phyloP scores from a whole-genome alignment of 1,284 basidiomycete genomes.

The Ceraceosorus guamensis region DNA sequence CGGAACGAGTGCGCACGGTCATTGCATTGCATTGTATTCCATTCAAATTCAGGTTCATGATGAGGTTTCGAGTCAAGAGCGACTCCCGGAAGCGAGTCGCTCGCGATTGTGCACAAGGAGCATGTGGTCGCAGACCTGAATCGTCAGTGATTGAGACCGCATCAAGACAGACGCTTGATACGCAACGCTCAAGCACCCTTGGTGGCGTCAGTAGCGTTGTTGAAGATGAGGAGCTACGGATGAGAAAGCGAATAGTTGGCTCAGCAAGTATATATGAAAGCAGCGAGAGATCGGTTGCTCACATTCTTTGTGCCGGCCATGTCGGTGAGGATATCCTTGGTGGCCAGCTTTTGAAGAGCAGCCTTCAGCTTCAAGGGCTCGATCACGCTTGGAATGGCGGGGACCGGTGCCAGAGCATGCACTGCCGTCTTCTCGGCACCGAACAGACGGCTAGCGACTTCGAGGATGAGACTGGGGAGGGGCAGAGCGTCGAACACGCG shows the following conservation, averaged over 20 bases:
- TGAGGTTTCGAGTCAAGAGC: no score
- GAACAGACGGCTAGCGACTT: conserved; percentile 31
- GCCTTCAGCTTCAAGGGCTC: conserved; percentile 64
- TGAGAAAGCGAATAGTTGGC: background rate
- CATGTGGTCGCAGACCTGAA: no score
- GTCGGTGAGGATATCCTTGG: conserved; percentile 53
- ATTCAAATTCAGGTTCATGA: no score
- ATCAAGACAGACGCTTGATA: background rate
- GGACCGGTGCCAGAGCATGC: conserved; percentile 23
- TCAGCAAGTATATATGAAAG: background rate
- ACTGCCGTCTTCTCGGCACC: conserved; percentile 18
- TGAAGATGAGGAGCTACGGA: conserved; percentile 43
- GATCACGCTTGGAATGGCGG: conserved; percentile 43
- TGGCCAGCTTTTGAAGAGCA: conserved; percentile 62
- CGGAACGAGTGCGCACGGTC: no score
- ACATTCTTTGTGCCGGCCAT: conserved; percentile 21
- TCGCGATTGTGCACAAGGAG: no score
- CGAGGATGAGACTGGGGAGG: conserved; percentile 31
- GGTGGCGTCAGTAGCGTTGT: conserved; percentile 41
- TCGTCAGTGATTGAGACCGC: background rate
- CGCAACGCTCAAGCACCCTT: conserved; percentile 3
- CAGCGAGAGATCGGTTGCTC: background rate
- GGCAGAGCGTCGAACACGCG: conserved; percentile 38
- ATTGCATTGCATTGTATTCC: no score
- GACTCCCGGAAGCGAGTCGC: no score